Base-by-base conservation (phyloP, 345 rosid species). In the Physaria fendleri region DNA sequence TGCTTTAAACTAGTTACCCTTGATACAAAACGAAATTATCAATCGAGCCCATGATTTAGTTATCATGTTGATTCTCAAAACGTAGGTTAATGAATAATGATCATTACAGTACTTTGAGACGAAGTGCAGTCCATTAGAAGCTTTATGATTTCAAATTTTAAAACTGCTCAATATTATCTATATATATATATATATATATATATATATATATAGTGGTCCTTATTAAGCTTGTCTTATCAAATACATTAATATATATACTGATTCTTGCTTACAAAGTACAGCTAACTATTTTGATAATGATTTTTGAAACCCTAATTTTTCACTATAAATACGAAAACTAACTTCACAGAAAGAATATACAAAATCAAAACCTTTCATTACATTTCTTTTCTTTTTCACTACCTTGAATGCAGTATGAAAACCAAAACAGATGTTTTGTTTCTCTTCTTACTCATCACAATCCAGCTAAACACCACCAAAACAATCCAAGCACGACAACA, bases 401-500 rank as follows among this genome's bases (percentile, higher is more conserved):
- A 48, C 30, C 24, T 68, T 53, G 20, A 34, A 34, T 49, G 40
- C 30, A 42, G n/a, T n/a, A 68, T 68, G 73, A 16, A 10, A 45
- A 44, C 16, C 46, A 53, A 39, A 61, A 29, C 12, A 49, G 20
- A 38, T 66, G 22, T 74, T 55, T 44, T 74, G 51, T 56, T 78
- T 34, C 46, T 77, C 25, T 37, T 77, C 27, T 13, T 57, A 20
- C 22, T 64, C 22, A 8, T 62, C 10, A 25, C 57, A 15, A 1
- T 39, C 2, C 41, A 59, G 2, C 44, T 61, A 35, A 21, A 8
- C n/a, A 28, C 68, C 56, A 65, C 33, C 66, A 68, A 22, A 13
- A 76, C 23, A 54, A 62, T 65, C 76, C 61, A 71, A 49, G 87
- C 79, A 62, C 68, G 52, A 59, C 67, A 33, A 38, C 64, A 48